These are phyloP conservation scores for Lactifluus piperatus DNA, from an alignment of 768 basidiomycete genomes.

Conservation along the genomic window DNA sequence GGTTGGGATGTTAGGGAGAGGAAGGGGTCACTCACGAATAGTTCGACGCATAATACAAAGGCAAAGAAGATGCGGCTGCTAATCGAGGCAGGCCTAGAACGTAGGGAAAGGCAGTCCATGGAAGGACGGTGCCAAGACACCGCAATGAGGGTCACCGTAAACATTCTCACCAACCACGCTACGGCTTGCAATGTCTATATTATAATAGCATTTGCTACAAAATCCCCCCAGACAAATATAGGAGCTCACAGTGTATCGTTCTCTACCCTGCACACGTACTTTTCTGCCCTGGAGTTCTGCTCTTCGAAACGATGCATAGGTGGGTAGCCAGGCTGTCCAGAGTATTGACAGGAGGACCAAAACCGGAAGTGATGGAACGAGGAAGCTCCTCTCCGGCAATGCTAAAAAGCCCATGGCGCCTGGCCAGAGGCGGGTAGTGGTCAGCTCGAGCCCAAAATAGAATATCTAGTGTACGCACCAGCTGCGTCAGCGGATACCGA, in stretches of 20 bases:
- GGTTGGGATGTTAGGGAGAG: background rate
- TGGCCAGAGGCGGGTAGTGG: background rate
- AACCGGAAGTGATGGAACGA: constrained; percentile 35
- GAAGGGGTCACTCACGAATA: constrained; percentile 38
- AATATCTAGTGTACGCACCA: constrained; percentile 32
- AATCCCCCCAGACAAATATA: background rate
- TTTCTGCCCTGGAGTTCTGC: constrained; percentile 65
- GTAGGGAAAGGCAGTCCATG: constrained; percentile 32
- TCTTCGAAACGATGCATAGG: constrained; percentile 50
- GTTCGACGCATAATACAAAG: constrained; percentile 40
- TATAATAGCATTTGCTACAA: background rate
- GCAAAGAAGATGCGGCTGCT: constrained; percentile 40
- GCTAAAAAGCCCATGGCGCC: constrained; percentile 7
- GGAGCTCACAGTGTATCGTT: constrained; percentile 49
- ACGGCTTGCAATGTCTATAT: constrained; percentile 49
- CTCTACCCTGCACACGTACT: constrained; percentile 57
- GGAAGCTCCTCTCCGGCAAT: background rate
- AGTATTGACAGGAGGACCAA: constrained; percentile 51
- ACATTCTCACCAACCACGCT: constrained; percentile 48
- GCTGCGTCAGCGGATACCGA: constrained; percentile 36
- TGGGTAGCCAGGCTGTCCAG: constrained; percentile 86
- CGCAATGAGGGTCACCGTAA: constrained; percentile 39
- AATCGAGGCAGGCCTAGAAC: constrained; percentile 29
- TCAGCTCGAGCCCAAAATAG: background rate
- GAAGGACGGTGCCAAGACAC: constrained; percentile 35